Evolutionary conservation across 139 green algal genomes (phyloP), one percentile per base, ranked within the genome.

Genomic region (Coelastrella sp.): DNA sequence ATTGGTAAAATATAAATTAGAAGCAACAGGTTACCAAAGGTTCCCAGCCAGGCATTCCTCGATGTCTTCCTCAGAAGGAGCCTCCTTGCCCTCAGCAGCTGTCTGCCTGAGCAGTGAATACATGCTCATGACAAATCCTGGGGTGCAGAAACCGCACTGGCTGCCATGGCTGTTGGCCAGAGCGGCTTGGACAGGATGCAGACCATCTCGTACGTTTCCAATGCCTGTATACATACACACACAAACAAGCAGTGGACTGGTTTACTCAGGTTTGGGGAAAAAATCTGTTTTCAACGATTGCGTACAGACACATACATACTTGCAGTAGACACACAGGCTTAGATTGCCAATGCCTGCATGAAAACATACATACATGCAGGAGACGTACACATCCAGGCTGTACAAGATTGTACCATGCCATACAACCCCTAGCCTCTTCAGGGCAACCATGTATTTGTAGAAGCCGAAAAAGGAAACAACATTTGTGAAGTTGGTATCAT

Each of bases 91-190:
- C 78, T 94, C 78, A 20, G 87, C 87, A 49, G 78, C 87, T 57
- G 9, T 75, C 0, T 27, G 60, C 15, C 96, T 89, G 83, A 99
- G 94, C 90, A 99, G 92, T 6, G 93, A 84, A 82, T 99, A 99
- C 98, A 99, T 99, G 89, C 89, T 95, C 98, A 99, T 99, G 4
- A 99, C 97, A 92, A 99, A 99, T 24, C 98, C 98, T 19, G 98
- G 98, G 4, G 98, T 99, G 95, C 98, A 99, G 93, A 99, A 99
- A 27, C 98, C 98, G 91, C 98, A 99, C 94, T 99, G 98, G 3
- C 94, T 98, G 81, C 98, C 98, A 92, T 99, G 98, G 22, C 96
- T 93, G 58, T 96, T 94, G 35, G 97, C 95, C 49, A 99, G 94
- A 0, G 92, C 92, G 80, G 97, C 94, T 88, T 99, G 98, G 7